Evolutionary conservation across 352 stramenopile genomes (phyloP), one percentile per base, ranked within the genome.

Genomic region (Globisporangium heterothallicum): DNA sequence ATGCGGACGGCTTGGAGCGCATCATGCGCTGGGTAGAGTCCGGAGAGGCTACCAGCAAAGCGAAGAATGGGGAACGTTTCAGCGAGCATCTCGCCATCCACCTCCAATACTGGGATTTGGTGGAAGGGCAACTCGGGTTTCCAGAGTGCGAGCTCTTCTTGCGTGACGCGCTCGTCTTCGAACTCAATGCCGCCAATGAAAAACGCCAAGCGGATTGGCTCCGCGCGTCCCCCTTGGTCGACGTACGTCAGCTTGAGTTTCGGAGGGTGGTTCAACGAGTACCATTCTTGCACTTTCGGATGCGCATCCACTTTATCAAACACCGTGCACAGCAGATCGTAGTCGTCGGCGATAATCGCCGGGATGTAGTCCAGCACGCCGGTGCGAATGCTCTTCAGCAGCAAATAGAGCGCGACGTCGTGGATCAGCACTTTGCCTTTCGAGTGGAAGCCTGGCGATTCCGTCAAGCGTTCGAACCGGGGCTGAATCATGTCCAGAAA

Each of bases 211-310:
- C 75, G 70, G 40, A 77, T 81, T 4, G 68, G 48, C 61, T 86
- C 75, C 34, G 70, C 75, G 24, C 75, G 70, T 0, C 70, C 75
- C 30, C 63, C 49, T 34, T 72, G 61, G 38, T 77, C 68, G 21
- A 86, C 78, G 52, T 85, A 86, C 29, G 66, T 76, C 21, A 86
- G 27, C 49, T 79, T 84, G 30, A 86, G 54, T 56, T 71, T 69
- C 19, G 56, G 53, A 10, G 18, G 12, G 16, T 53, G 14, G 21
- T 25, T 24, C 21, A 53, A 18, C 16, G 24, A 16, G 38, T 74
- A 71, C 61, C 61, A 74, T 46, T 68, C 58, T 32, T 64, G 65
- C 26, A 71, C 62, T 48, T 63, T 65, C 4, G 62, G 58, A 43
- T 74, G 66, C 25, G 49, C 34, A 6, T 48, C 35, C 19, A 74